phyloP scores from a whole-genome alignment of 208 protist genomes.

The Acanthamoeba healyi region DNA sequence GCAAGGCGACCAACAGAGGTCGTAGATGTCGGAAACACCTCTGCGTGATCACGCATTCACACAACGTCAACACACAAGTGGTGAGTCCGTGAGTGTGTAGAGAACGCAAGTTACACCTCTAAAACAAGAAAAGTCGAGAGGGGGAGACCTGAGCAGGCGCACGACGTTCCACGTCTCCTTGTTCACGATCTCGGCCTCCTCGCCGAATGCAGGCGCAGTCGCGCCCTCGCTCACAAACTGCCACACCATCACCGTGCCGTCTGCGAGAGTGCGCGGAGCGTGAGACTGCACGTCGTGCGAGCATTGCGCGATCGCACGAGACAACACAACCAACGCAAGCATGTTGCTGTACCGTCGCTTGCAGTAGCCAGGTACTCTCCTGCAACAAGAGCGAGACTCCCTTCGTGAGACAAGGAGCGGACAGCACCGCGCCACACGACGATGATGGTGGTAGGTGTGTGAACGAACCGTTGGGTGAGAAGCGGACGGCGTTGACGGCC shows the following conservation, averaged over 20 bases:
- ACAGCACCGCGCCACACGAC: too few relatives aligned
- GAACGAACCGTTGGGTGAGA: constrained; percentile 46
- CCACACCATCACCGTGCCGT: constrained; percentile 58
- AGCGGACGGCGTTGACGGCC: constrained; percentile 50
- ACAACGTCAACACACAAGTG: too few relatives aligned
- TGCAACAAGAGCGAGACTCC: background rate
- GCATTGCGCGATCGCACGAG: background rate
- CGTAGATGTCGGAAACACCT: constrained; percentile 37
- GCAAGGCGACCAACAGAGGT: constrained; percentile 54
- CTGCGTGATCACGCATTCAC: too few relatives aligned
- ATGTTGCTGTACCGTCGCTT: constrained; percentile 56
- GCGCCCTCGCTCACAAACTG: constrained; percentile 19
- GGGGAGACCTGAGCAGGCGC: constrained; percentile 34
- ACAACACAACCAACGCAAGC: too few relatives aligned
- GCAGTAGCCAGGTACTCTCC: constrained; percentile 41
- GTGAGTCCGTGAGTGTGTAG: background rate
- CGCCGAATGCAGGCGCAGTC: background rate
- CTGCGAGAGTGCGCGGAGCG: background rate
- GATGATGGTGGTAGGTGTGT: background rate
- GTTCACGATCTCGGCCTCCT: constrained; percentile 41
- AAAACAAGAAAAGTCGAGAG: background rate
- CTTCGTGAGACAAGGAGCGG: background rate
- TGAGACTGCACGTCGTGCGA: too few relatives aligned
- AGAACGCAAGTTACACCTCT: too few relatives aligned
- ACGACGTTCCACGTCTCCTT: constrained; percentile 61